Evolutionary conservation across 176 grass and related monocot genomes (phyloP).

Genomic region (Triticum dicoccoides): DNA sequence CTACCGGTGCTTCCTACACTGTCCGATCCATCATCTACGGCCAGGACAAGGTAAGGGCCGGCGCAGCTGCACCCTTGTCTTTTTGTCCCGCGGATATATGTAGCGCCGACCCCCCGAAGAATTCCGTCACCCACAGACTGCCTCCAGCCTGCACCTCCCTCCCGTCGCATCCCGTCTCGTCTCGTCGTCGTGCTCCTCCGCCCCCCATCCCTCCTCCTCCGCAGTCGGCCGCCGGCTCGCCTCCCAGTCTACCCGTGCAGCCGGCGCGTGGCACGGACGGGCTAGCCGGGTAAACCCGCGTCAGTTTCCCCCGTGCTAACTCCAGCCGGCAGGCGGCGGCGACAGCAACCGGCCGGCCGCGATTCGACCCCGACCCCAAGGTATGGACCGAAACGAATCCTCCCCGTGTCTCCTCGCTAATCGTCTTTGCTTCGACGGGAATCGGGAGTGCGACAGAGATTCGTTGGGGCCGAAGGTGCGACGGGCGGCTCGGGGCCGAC

Average conservation of each 20-base stretch:
- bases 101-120: background rate
- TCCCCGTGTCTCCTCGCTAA: background rate
- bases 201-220: background rate
- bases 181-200: no score
- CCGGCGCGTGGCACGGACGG: background rate
- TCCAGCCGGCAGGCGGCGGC: conserved; percentile 3
- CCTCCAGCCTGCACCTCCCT: background rate
- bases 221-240: background rate
- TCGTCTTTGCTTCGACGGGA: background rate
- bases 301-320: conserved; percentile 2
- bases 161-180: background rate
- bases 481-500: no score
- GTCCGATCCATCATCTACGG: no score
- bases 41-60: no score
- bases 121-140: background rate
- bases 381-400: conserved; percentile 26
- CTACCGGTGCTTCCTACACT: no score
- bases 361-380: conserved; percentile 18
- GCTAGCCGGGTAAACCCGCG: background rate
- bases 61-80: no score
- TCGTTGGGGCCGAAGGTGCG: no score
- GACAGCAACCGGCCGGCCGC: conserved; percentile 30
- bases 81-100: background rate
- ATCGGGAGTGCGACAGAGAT: background rate
- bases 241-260: no score